Evolutionary conservation across 2,329 filamentous ascomycete species (phyloP).

Genomic region (Blumeriella jaapii): DNA sequence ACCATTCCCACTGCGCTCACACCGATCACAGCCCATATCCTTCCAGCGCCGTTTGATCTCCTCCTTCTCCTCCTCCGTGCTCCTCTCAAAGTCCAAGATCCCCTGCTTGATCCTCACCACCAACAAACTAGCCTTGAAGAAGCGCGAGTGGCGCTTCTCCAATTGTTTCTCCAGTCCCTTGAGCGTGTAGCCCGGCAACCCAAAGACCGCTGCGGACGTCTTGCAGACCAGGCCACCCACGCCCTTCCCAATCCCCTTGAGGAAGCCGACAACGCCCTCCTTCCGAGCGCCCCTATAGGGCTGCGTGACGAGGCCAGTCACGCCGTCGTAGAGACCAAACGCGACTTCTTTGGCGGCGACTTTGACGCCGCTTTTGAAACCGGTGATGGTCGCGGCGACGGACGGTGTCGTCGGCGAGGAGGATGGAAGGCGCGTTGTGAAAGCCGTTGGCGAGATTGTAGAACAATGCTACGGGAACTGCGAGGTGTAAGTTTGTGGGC

Average conservation of each 20-base stretch:
- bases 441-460: too few relatives aligned
- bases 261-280: too few relatives aligned
- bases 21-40: background rate
- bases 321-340: too few relatives aligned
- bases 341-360: too few relatives aligned
- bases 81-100: conserved; percentile 21
- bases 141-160: conserved; percentile 13
- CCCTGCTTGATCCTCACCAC: conserved; percentile 17
- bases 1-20: background rate
- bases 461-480: background rate
- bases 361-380: too few relatives aligned
- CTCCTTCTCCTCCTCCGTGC: conserved; percentile 25
- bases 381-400: too few relatives aligned
- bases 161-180: conserved; percentile 22
- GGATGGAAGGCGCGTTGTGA: too few relatives aligned
- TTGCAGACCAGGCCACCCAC: too few relatives aligned
- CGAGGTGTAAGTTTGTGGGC: background rate
- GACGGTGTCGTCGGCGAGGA: too few relatives aligned
- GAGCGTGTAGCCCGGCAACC: conserved; percentile 17
- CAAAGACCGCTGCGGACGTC: conserved; percentile 32
- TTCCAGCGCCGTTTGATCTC: conserved; percentile 24
- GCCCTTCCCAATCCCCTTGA: too few relatives aligned
- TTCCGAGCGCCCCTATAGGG: too few relatives aligned
- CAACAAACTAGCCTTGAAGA: conserved; percentile 16
- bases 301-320: too few relatives aligned